Conservation (phyloP, 805 yeast species). For the Myxozyma nipponensis region DNA sequence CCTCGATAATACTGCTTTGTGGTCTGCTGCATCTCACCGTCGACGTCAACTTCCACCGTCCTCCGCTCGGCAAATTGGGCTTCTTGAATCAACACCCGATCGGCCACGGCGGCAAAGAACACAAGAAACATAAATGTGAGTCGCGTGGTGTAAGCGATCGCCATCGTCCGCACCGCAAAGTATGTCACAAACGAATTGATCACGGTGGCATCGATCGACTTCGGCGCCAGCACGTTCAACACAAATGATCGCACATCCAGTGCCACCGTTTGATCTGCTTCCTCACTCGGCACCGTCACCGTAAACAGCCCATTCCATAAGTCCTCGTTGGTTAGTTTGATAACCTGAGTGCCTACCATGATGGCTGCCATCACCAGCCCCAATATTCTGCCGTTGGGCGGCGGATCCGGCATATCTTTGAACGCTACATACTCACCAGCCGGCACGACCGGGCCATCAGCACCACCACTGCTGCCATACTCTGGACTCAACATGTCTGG, state of each 20-base stretch:
- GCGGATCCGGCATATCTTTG: neutral
- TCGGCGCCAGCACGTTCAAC: constrained; percentile 13
- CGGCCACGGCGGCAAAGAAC: constrained; percentile 12
- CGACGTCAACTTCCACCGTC: constrained; percentile 3
- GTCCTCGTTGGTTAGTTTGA: constrained; percentile 1
- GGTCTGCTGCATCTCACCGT: constrained; percentile 5
- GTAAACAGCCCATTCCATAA: constrained; percentile 9
- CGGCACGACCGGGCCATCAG: neutral
- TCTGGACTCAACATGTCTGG: no score
- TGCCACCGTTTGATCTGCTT: constrained; percentile 1
- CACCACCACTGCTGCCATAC: no score
- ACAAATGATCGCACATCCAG: constrained; percentile 6
- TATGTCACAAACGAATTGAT: constrained; percentile 13
- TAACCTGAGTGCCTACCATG: constrained; percentile 1
- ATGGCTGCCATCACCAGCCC: neutral
- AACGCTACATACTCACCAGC: neutral
- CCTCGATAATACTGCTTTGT: neutral
- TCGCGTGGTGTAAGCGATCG: constrained; percentile 14
- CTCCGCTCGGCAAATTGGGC: constrained; percentile 3
- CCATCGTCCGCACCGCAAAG: constrained; percentile 11
- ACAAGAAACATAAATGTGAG: constrained; percentile 5
- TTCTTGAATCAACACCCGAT: constrained; percentile 8
- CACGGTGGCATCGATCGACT: constrained; percentile 6
- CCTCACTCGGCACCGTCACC: constrained; percentile 1
- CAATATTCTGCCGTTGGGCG: neutral